Base-by-base conservation (phyloP, 371 early-diverging fungal species). In the Coemansia sp. region DNA sequence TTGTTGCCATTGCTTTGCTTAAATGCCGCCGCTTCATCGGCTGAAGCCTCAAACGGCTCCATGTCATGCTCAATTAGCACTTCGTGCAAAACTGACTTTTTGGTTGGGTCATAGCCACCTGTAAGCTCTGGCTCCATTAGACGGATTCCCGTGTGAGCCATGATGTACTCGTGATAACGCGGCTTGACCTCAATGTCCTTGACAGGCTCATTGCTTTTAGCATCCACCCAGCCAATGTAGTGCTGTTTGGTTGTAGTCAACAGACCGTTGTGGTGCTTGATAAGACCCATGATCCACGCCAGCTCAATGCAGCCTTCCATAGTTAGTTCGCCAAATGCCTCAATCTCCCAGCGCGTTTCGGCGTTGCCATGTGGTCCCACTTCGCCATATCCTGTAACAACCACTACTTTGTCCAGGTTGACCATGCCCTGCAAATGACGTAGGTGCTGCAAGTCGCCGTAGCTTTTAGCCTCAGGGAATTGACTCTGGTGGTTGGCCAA, bases 271-370 rank as follows among this genome's bases (percentile, higher is more conserved):
- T 87, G 88, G 80, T 93, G 94, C 81, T 89, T 91, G 81, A 96
- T 93, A 73, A 86, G 88, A 58, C 95, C 95, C 96, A 95, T 95
- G 76, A 95, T 92, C 95, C 97, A 95, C 26, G 97, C 95, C 90
- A 96, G 87, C 82, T 96, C 97, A 67, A 96, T 93, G 79, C 94
- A 94, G 13, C 97, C 96, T 61, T 94, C 95, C 29, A 95, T 84
- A 23, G 95, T 94, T 83, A 96, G 90, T 78, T 94, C 89, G 67
- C 97, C 97, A 61, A 83, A 73, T 66, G 92, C 89, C 82, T 94
- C 95, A 92, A 96, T 95, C 82, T 96, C 95, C 97, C 97, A 96
- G 67, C 97, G 92, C 58, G 96, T 95, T 70, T 95, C 87, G 28
- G 92, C 87, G 65, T 93, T 91, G 79, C 97, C 97, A 85, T 89